These are phyloP conservation scores for Odonthalia washingtoniensis DNA, from an alignment of 31 red algal species.

Conservation along the genomic window DNA sequence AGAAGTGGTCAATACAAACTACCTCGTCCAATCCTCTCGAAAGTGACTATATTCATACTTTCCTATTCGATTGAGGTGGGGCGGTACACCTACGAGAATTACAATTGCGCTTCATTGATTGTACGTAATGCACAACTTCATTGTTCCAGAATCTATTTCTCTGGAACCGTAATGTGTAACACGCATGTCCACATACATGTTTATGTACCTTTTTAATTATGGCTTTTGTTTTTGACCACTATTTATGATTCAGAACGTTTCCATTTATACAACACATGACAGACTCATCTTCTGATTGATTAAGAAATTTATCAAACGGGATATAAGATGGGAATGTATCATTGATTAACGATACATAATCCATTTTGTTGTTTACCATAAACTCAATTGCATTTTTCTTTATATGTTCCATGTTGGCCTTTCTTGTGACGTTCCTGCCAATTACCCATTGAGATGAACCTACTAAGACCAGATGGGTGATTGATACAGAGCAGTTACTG, in stretches of 20 bases:
- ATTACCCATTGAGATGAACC: conserved; percentile 30
- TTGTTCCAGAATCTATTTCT: too few relatives aligned
- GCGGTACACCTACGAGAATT: too few relatives aligned
- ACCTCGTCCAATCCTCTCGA: too few relatives aligned
- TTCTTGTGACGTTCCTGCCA: not conserved
- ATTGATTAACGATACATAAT: not conserved
- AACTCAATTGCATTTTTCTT: not conserved
- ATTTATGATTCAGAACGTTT: not conserved
- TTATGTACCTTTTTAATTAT: too few relatives aligned
- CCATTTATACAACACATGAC: not conserved
- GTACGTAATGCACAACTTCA: too few relatives aligned
- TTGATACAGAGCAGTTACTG: not conserved
- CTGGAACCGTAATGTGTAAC: too few relatives aligned
- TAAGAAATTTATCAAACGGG: not conserved
- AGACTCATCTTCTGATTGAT: not conserved
- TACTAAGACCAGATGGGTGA: conserved; percentile 15
- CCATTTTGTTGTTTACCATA: not conserved
- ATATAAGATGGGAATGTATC: not conserved
- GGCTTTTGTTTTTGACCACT: conserved; percentile 15
- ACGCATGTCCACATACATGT: too few relatives aligned
- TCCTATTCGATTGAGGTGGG: too few relatives aligned
- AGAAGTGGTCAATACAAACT: too few relatives aligned
- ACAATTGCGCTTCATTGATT: too few relatives aligned
- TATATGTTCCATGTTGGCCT: conserved; percentile 14
- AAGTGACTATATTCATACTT: too few relatives aligned